phyloP scores from a whole-genome alignment of 2,329 filamentous ascomycete species.

The Monosporascus sp. region DNA sequence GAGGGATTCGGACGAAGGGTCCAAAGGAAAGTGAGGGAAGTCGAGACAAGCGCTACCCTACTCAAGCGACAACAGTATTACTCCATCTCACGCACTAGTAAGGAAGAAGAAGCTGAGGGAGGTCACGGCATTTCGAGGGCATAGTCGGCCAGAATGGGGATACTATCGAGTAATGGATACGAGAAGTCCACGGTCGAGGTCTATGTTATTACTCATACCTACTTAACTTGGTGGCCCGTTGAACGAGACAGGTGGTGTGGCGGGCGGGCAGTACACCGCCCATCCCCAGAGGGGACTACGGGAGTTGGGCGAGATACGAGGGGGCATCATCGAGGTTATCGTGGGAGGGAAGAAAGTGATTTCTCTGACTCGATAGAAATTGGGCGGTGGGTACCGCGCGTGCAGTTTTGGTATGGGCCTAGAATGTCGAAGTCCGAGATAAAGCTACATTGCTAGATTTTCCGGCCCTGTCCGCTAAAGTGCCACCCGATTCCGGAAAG shows the following conservation, averaged over 20 bases:
- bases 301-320: neutral
- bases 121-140: neutral
- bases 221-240: no score
- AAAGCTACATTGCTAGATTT: neutral
- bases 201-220: no score
- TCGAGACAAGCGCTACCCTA: neutral
- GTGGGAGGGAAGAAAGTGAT: neutral
- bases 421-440: neutral
- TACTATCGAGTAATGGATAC: conserved; percentile 12
- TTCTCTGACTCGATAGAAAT: neutral
- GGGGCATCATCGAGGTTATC: neutral
- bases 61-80: neutral
- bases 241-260: neutral
- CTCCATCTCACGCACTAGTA: neutral
- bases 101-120: neutral
- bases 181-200: no score
- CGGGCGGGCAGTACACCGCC: neutral
- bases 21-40: neutral
- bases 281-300: neutral
- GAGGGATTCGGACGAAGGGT: neutral
- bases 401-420: neutral
- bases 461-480: neutral
- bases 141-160: no score
- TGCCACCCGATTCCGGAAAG: neutral
- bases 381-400: neutral